Percentiles rank a stretch among this genome's conserved stretches.
Conservation (phyloP, 2,329 filamentous ascomycete species). For the Penicillium sp. region DNA sequence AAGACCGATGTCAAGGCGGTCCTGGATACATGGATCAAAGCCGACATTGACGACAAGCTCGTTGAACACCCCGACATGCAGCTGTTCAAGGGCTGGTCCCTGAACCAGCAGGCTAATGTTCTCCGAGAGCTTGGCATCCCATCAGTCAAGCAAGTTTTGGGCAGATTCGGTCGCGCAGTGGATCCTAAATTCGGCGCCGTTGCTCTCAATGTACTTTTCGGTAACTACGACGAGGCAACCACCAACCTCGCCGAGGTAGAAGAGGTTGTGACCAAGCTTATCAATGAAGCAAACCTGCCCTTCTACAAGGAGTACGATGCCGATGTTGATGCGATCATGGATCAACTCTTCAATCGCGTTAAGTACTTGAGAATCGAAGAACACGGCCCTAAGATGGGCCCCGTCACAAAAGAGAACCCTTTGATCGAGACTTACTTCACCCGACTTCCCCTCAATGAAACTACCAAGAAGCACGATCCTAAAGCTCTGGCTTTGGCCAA, state of each 20-base stretch:
- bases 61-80: conserved; percentile 41
- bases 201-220: conserved; percentile 68
- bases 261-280: conserved; percentile 58
- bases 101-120: conserved; percentile 61
- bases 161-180: conserved; percentile 72
- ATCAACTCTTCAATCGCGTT: conserved; percentile 90
- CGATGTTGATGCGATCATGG: conserved; percentile 78
- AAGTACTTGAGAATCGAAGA: conserved; percentile 95
- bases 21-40: conserved; percentile 69
- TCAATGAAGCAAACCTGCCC: conserved; percentile 83
- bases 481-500: conserved; percentile 83
- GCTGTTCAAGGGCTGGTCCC: conserved; percentile 55
- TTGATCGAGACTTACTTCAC: conserved; percentile 96
- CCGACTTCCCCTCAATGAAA: conserved; percentile 75
- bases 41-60: conserved; percentile 13
- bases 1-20: conserved; percentile 70
- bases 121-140: conserved; percentile 69
- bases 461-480: conserved; percentile 73
- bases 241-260: conserved; percentile 49
- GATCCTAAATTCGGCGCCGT: conserved; percentile 71
- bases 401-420: conserved; percentile 74
- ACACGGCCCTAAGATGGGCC: conserved; percentile 82
- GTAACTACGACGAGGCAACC: conserved; percentile 62
- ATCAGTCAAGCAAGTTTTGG: conserved; percentile 74
- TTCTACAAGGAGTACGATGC: conserved; percentile 91